Evolutionary conservation across 495 filamentous ascomycete species (phyloP).

Genomic region (Cudoniella acicularis): DNA sequence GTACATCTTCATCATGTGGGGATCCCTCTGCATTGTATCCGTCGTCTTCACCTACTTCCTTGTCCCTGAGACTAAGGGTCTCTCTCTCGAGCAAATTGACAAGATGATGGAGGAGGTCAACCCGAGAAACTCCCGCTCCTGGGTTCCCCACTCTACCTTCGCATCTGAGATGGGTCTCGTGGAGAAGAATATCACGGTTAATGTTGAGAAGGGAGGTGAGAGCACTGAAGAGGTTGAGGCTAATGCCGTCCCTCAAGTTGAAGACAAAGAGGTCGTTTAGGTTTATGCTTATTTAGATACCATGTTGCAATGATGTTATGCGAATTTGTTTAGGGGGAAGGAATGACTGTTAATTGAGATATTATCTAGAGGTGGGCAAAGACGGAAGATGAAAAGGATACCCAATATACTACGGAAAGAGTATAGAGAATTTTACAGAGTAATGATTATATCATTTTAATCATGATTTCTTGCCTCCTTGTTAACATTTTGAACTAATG

Average conservation of each 20-base stretch:
- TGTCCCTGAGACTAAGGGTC: slow-evolving; percentile 81
- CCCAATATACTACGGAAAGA: no score
- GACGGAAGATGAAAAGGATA: no score
- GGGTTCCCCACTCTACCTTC: slow-evolving; percentile 69
- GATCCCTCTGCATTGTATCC: slow-evolving; percentile 60
- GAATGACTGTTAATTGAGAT: not conserved
- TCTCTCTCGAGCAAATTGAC: slow-evolving; percentile 86
- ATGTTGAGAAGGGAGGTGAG: not conserved
- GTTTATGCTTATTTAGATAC: not conserved
- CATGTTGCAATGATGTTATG: not conserved
- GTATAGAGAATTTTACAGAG: no score
- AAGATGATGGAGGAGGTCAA: slow-evolving; percentile 83
- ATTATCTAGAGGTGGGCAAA: slow-evolving; percentile 5
- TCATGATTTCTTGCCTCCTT: no score
- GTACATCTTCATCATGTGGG: slow-evolving; percentile 81
- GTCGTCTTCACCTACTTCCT: slow-evolving; percentile 75
- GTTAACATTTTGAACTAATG: no score
- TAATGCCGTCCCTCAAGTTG: not conserved
- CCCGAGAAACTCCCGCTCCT: slow-evolving; percentile 64
- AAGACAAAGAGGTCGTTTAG: slow-evolving; percentile 9
- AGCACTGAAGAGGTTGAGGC: slow-evolving; percentile 15
- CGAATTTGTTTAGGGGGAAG: not conserved
- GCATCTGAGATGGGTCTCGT: slow-evolving; percentile 51
- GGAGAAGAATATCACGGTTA: slow-evolving; percentile 25
- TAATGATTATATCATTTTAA: no score